These are phyloP conservation scores for Lomentospora prolificans DNA, from an alignment of 2,329 filamentous ascomycete genomes.

Conservation along the genomic window DNA sequence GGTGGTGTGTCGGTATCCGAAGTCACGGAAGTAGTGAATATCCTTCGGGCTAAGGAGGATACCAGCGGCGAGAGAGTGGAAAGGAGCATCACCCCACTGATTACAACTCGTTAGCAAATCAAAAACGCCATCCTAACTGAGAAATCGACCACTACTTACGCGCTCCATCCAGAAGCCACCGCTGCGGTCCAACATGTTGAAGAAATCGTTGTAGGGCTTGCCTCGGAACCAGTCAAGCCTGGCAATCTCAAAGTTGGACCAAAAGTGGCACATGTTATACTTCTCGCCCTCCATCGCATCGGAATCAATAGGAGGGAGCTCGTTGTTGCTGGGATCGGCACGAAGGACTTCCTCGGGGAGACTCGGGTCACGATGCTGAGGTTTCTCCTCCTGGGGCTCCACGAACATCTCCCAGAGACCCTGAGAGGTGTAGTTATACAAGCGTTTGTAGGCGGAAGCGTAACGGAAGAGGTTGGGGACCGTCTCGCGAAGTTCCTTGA, in stretches of 20 bases:
- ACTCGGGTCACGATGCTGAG: slow-evolving; percentile 44
- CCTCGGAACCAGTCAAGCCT: slow-evolving; percentile 91
- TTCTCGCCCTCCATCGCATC: slow-evolving; percentile 95
- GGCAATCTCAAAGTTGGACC: slow-evolving; percentile 99
- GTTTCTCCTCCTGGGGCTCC: slow-evolving; percentile 57
- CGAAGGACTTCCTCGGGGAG: slow-evolving; percentile 74
- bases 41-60: slow-evolving; percentile 71
- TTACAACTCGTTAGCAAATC: slow-evolving; percentile 15
- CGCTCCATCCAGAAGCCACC: slow-evolving; percentile 99
- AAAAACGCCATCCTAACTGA: slow-evolving; percentile 7
- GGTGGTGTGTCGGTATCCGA: slow-evolving; percentile 95
- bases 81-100: slow-evolving; percentile 96
- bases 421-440: slow-evolving; percentile 81
- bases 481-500: slow-evolving; percentile 95
- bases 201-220: slow-evolving; percentile 96
- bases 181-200: slow-evolving; percentile 96
- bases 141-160: slow-evolving; percentile 37
- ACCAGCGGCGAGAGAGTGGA: slow-evolving; percentile 92
- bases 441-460: slow-evolving; percentile 92
- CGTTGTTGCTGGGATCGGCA: slow-evolving; percentile 60
- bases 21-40: slow-evolving; percentile 98
- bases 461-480: slow-evolving; percentile 99
- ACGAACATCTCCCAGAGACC: slow-evolving; percentile 99
- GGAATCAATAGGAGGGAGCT: slow-evolving; percentile 71
- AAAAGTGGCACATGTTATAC: slow-evolving; percentile 99